Evolutionary conservation across 306 rosid genomes (phyloP).

Genomic region (Alnus glutinosa): DNA sequence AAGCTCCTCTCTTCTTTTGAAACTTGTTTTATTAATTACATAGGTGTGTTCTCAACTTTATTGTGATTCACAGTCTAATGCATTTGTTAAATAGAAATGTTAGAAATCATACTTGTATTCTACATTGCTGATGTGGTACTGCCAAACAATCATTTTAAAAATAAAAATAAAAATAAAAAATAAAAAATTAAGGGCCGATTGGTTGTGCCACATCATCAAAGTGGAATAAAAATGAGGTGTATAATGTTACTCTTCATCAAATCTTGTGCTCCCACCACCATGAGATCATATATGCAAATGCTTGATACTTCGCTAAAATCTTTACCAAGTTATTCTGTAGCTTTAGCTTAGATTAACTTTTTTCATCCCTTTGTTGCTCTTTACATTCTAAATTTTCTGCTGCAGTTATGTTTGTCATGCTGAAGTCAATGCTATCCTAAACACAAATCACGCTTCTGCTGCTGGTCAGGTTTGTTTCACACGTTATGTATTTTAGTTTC

Average conservation of each 20-base stretch:
- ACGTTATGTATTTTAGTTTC: background rate
- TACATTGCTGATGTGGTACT: too few relatives aligned
- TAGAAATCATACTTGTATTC: too few relatives aligned
- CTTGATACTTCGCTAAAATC: background rate
- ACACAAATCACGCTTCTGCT: conserved; percentile 94
- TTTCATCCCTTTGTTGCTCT: background rate
- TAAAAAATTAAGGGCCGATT: too few relatives aligned
- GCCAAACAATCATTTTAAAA: too few relatives aligned
- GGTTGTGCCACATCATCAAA: too few relatives aligned
- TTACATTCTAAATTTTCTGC: conserved; percentile 16
- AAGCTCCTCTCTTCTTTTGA: background rate
- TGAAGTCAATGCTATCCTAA: conserved; percentile 91
- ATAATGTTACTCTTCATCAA: background rate
- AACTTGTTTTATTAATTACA: background rate
- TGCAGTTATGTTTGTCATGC: conserved; percentile 93
- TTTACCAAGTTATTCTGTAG: background rate
- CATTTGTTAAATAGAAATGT: background rate
- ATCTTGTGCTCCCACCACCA: background rate
- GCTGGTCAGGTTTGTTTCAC: conserved; percentile 76
- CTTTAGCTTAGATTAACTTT: background rate
- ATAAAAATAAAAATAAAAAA: too few relatives aligned
- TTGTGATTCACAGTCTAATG: background rate
- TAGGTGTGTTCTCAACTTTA: background rate
- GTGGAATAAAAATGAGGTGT: too few relatives aligned
- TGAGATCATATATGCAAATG: background rate